Evolutionary conservation across 441 rosid species (phyloP).

Genomic region (Arabidopsis lyrata): DNA sequence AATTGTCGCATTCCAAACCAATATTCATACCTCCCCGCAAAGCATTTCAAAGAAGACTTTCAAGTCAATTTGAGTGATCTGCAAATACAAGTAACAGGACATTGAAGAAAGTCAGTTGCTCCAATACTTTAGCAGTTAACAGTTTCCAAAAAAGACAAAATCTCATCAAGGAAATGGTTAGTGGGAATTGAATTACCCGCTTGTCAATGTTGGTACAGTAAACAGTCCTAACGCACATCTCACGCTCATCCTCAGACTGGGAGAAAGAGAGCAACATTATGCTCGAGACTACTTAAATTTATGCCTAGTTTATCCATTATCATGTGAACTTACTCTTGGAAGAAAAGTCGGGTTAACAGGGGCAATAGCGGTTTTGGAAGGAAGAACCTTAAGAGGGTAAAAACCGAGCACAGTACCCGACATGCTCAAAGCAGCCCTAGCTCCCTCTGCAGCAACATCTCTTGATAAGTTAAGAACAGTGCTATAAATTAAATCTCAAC

Average conservation of each 20-base stretch:
- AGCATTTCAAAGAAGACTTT: constrained; percentile 79
- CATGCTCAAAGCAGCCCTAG: constrained; percentile 82
- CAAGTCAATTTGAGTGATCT: constrained; percentile 87
- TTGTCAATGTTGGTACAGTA: constrained; percentile 96
- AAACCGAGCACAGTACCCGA: constrained; percentile 87
- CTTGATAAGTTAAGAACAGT: constrained; percentile 33
- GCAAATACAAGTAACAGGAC: constrained; percentile 39
- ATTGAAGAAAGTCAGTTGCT: constrained; percentile 4
- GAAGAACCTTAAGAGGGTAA: constrained; percentile 91
- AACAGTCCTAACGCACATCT: constrained; percentile 95
- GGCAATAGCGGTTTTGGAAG: constrained; percentile 97
- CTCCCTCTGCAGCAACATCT: constrained; percentile 71
- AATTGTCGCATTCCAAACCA: constrained; percentile 28
- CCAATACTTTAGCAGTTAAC: background rate
- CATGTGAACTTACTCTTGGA: constrained; percentile 67
- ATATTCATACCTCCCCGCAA: constrained; percentile 79
- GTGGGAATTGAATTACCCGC: constrained; percentile 55
- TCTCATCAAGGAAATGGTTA: constrained; percentile 11
- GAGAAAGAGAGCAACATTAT: constrained; percentile 36
- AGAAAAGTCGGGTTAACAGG: constrained; percentile 98
- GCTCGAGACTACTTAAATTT: background rate
- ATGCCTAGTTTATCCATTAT: constrained; percentile 14
- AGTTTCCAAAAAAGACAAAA: background rate
- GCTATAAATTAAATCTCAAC: background rate
- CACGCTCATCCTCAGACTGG: constrained; percentile 95